These are phyloP conservation scores for Mucor irregularis DNA, from an alignment of 371 early-diverging fungal species.

Conservation along the genomic window DNA sequence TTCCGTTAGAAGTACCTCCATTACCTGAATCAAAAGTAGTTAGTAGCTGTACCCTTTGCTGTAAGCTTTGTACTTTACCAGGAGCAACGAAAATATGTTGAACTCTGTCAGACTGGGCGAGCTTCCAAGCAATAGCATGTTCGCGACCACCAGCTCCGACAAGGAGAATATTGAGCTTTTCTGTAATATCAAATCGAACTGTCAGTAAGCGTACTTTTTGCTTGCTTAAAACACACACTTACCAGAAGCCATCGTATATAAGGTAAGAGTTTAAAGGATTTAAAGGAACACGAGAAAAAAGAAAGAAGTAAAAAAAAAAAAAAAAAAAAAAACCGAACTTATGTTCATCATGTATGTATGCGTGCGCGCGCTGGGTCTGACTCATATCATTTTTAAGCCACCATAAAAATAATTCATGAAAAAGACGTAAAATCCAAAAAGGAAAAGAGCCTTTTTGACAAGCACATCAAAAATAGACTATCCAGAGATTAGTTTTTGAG, in stretches of 20 bases:
- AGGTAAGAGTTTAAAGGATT: neutral
- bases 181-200: conserved; percentile 23
- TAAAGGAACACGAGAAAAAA: conserved; percentile 6
- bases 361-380: conserved; percentile 21
- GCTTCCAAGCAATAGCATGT: conserved; percentile 93
- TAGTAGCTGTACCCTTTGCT: neutral
- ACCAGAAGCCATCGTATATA: conserved; percentile 25
- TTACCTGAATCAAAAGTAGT: conserved; percentile 71
- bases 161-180: conserved; percentile 76
- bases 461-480: neutral
- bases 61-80: no score
- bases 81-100: conserved; percentile 89
- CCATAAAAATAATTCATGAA: conserved; percentile 1
- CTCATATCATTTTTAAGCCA: conserved; percentile 34
- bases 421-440: no score
- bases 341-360: neutral
- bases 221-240: neutral
- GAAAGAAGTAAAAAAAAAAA: conserved; percentile 9
- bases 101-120: conserved; percentile 79
- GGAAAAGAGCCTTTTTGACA: neutral
- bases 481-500: neutral
- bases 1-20: conserved; percentile 82
- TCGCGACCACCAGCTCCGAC: conserved; percentile 97
- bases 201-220: neutral
- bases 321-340: no score